These are phyloP conservation scores for Parastagonospora nodorum DNA, from an alignment of 2,329 filamentous ascomycete species.

Conservation along the genomic window DNA sequence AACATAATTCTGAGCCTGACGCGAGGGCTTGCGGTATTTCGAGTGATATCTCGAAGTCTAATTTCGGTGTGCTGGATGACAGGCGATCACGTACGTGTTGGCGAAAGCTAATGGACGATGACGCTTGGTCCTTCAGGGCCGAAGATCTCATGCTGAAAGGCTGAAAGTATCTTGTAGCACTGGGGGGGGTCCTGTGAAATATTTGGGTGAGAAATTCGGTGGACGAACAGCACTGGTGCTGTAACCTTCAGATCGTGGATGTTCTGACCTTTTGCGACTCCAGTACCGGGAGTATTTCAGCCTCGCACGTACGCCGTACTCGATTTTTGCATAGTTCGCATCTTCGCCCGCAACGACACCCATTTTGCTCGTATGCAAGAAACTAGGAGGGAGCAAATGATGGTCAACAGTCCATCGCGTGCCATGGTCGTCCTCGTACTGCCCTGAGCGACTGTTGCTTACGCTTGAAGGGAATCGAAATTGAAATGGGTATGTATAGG, in stretches of 20 bases:
- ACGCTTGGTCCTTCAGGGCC: constrained; percentile 12
- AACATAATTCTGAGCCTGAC: constrained; percentile 23
- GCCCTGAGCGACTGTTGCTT: constrained; percentile 11
- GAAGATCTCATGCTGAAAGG: constrained; percentile 21
- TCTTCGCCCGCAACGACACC: constrained; percentile 2
- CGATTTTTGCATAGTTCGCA: constrained; percentile 20
- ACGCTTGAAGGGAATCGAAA: constrained; percentile 26
- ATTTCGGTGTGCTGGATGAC: constrained; percentile 25
- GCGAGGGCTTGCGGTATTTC: constrained; percentile 20
- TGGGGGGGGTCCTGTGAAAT: background rate
- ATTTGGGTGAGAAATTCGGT: constrained; percentile 10
- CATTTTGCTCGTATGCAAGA: constrained; percentile 6
- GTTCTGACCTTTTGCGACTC: constrained; percentile 7
- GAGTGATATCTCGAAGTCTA: constrained; percentile 22
- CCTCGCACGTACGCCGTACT: constrained; percentile 24
- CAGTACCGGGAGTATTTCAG: constrained; percentile 21
- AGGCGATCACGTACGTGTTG: constrained; percentile 26
- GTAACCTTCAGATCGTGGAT: constrained; percentile 11
- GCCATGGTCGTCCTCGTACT: constrained; percentile 22
- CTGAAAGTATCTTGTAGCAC: constrained; percentile 9
- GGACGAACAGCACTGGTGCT: constrained; percentile 24
- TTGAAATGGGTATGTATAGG: constrained; percentile 25
- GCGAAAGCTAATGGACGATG: constrained; percentile 20
- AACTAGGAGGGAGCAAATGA: constrained; percentile 31
- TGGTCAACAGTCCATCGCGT: constrained; percentile 17